Percentiles rank a stretch among this genome's conserved stretches.
These are phyloP conservation scores for Salix arbutifolia DNA, from an alignment of 345 rosid species.

Conservation along the genomic window DNA sequence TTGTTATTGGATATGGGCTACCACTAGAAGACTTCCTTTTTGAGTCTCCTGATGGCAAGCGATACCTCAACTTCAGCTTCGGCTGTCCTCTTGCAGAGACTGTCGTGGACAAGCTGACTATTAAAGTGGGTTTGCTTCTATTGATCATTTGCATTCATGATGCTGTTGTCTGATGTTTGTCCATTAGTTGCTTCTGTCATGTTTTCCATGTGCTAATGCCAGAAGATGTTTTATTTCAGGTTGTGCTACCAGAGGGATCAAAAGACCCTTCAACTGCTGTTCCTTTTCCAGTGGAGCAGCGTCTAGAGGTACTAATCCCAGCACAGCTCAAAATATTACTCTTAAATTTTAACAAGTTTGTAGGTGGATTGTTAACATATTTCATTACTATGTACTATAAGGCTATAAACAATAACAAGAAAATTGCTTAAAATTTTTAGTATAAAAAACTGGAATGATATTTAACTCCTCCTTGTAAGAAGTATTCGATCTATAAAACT, in stretches of 20 bases:
- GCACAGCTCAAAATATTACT: neutral
- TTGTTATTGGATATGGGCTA: constrained; percentile 82
- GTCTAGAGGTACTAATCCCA: constrained; percentile 52
- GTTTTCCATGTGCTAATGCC: neutral
- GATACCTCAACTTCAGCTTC: constrained; percentile 91
- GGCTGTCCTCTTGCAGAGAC: constrained; percentile 91
- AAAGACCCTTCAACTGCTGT: constrained; percentile 76
- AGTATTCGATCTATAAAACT: neutral
- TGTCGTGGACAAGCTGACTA: constrained; percentile 75
- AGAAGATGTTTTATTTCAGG: constrained; percentile 48
- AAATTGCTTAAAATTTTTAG: neutral
- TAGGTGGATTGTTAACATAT: neutral
- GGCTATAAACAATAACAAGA: neutral
- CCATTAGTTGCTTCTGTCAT: constrained; percentile 1
- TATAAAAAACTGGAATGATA: neutral
- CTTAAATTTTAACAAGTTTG: neutral
- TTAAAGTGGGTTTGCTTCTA: constrained; percentile 56
- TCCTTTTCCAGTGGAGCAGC: constrained; percentile 81
- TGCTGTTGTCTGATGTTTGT: constrained; percentile 4
- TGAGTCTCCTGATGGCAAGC: constrained; percentile 77
- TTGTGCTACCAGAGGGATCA: constrained; percentile 96
- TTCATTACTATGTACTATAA: neutral
- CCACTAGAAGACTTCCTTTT: constrained; percentile 90
- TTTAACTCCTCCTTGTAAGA: neutral
- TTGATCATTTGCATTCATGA: constrained; percentile 2